Evolutionary conservation across 768 basidiomycete genomes (phyloP), one percentile per base, ranked within the genome.

Genomic region (Cyathus striatus): DNA sequence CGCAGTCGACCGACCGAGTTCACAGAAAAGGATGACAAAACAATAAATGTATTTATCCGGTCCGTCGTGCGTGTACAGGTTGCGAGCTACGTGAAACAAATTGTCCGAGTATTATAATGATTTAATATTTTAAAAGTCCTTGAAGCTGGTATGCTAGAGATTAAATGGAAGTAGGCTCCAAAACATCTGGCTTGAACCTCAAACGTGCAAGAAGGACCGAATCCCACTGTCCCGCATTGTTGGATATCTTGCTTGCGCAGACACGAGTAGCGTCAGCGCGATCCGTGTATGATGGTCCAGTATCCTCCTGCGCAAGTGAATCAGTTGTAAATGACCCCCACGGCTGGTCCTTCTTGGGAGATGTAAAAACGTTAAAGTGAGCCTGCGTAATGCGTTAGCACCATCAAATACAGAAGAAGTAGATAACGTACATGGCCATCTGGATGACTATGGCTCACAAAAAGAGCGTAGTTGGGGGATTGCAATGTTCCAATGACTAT

Each of bases 291-390:
- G 58, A 62, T 0, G 76, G 77, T 3, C 79, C 79, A 12, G 61
- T 60, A 26, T 67, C 69, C 3, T 60, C 60, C 7, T 66, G 54
- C 6, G 35, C 52, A 12, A 75, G 69, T 0, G 68, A 72, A 56
- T 83, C 75, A 38, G 76, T 74, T 2, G 79, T 77, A 57, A 87
- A 89, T 13, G 72, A 71, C 5, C 89, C 89, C 89, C 89, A 92
- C 1, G 79, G 75, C 34, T 79, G 72, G 3, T 81, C 79, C 23
- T 55, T 53, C 44, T 62, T 69, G 2, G 74, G 63, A 1, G 72
- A 62, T 3, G 75, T 63, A 54, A 78, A 82, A 10, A 87, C 81
- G 45, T 86, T 84, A 65, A 90, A 90, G 55, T 83, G 78, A 4
- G 70, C 76, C 72, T 83, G 52, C n/a, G n/a, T n/a, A n/a, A 17